These are phyloP conservation scores for Cyclostephanos tholiformis DNA, from an alignment of 108 stramenopile species.

Conservation along the genomic window DNA sequence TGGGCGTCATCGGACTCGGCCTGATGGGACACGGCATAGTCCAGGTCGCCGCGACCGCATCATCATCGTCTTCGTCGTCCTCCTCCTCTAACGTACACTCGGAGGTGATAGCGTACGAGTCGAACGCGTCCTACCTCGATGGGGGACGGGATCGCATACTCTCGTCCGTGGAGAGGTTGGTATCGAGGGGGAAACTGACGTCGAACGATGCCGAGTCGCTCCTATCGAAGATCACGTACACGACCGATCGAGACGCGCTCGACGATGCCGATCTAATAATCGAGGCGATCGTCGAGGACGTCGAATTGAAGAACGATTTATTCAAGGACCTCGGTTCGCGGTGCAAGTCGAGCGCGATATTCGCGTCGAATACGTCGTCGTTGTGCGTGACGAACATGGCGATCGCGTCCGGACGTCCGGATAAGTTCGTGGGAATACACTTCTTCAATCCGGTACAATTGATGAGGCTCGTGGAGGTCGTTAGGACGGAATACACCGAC, in stretches of 20 bases:
- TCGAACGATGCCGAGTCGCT: constrained; percentile 58
- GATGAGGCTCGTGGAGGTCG: constrained; percentile 98
- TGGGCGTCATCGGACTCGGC: constrained; percentile 97
- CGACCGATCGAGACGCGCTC: constrained; percentile 81
- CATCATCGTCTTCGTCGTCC: too few species aligned
- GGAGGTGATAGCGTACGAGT: constrained; percentile 83
- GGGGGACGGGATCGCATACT: constrained; percentile 75
- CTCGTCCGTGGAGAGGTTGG: constrained; percentile 70
- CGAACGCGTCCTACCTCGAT: constrained; percentile 75
- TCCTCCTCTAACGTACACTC: too few species aligned
- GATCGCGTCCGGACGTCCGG: constrained; percentile 83
- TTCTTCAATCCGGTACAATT: constrained; percentile 99
- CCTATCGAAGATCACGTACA: constrained; percentile 72
- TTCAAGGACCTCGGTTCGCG: constrained; percentile 79
- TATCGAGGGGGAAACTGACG: constrained; percentile 81
- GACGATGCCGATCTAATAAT: constrained; percentile 87
- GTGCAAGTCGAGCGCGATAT: constrained; percentile 85
- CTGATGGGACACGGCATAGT: constrained; percentile 99
- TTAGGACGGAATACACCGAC: constrained; percentile 88
- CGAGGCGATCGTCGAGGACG: constrained; percentile 96
- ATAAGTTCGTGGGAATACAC: constrained; percentile 97
- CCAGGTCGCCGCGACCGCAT: constrained; percentile 61
- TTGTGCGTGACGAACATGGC: constrained; percentile 92
- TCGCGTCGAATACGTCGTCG: constrained; percentile 95
- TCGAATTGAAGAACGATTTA: constrained; percentile 88